Evolutionary conservation across 345 rosid species (phyloP), one percentile per base, ranked within the genome.

Genomic region (Camelina sativa): DNA sequence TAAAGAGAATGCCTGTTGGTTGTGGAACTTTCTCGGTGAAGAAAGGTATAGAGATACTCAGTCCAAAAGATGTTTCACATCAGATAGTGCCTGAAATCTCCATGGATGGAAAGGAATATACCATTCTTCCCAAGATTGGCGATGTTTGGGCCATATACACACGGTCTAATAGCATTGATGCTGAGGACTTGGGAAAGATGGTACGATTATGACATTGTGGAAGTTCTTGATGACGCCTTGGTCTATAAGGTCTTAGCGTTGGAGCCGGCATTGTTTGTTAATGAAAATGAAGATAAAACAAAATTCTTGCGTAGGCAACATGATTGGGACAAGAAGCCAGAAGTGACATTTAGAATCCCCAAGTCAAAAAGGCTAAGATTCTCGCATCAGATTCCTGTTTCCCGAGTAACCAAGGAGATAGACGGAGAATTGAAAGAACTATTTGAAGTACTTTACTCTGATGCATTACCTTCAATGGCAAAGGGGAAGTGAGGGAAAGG

Each of bases 121-220:
- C 69, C 67, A 82, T 93, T 81, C 71, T 82, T 58, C 96, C 98
- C 7, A 79, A 69, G 72, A 75, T 73, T 55, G 96, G 98, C 10
- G 88, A 87, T 65, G 82, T 80, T 32, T 89, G 98, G 93, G 96
- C 83, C 44, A 78, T 93, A 67, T 87, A 88, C 83, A 93, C 35
- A 32, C 6, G 5, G 35, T 7, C 35, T 32, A 1, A 32, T 4
- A 7, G 7, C 1, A 32, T 32, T 32, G 6, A 32, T 32, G 80
- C 81, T 71, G 72, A 80, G 69, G 37, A 86, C 77, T 23, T 70
- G 81, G 81, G 83, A 32, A 32, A 32, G 35, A 0, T 32, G 35
- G 35, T 25, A 32, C 6, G 7, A 75, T 85, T 88, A 85, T 59
- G 87, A 86, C 23, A 46, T 86, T 11, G 90, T 82, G 25, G 90